Evolutionary conservation across 148 eudicot genomes (phyloP).

Genomic region (Amaranthus palmeri): DNA sequence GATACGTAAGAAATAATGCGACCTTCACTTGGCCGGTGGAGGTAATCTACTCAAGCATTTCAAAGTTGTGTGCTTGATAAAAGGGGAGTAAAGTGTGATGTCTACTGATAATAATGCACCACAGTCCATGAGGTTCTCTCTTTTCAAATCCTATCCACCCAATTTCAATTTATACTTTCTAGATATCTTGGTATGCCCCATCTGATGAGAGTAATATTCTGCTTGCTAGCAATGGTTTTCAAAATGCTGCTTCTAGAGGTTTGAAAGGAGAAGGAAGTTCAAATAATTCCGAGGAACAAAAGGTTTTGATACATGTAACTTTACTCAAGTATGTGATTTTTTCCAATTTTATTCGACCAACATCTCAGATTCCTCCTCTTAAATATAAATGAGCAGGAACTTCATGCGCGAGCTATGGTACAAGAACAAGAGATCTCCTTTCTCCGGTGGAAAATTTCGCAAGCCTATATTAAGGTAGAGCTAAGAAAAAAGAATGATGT

Average conservation of each 20-base stretch:
- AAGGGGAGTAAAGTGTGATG: constrained; percentile 31
- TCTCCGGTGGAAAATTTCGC: constrained; percentile 59
- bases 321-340: neutral
- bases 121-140: constrained; percentile 27
- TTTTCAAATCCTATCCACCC: neutral
- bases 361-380: constrained; percentile 8
- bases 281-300: constrained; percentile 39
- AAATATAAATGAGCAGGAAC: constrained; percentile 46
- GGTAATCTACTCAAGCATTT: constrained; percentile 20
- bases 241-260: constrained; percentile 42
- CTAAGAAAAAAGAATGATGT: constrained; percentile 1
- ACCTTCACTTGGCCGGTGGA: constrained; percentile 17
- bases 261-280: constrained; percentile 32
- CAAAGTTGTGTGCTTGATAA: constrained; percentile 31
- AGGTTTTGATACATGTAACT: constrained; percentile 39
- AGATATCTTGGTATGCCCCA: neutral
- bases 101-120: constrained; percentile 35
- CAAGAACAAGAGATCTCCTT: constrained; percentile 57
- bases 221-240: constrained; percentile 25
- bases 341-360: neutral
- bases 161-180: neutral
- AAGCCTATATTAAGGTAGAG: constrained; percentile 61
- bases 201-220: neutral
- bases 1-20: constrained; percentile 17
- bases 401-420: constrained; percentile 43